A percentile compares a stretch with the other conserved stretches of the same genome.
Evolutionary conservation across 345 rosid genomes (phyloP).

Genomic region (Dovyalis caffra): DNA sequence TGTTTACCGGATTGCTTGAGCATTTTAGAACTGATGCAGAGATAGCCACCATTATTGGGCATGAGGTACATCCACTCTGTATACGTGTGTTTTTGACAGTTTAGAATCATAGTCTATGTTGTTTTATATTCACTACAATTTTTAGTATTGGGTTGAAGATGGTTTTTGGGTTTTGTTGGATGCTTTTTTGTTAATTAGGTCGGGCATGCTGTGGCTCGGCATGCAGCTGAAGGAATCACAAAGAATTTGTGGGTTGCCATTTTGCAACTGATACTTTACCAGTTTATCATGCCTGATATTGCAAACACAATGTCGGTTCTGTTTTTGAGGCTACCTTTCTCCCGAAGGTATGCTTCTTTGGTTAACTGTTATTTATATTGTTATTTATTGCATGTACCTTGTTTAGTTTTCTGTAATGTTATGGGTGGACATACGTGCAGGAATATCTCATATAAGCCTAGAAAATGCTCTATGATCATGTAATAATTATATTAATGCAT

Average conservation of each 20-base stretch:
- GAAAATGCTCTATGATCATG: not conserved
- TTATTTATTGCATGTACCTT: not conserved
- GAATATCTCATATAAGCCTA: not conserved
- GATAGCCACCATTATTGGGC: conserved; percentile 86
- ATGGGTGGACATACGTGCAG: not conserved
- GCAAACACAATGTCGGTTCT: conserved; percentile 73
- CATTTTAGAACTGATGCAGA: conserved; percentile 75
- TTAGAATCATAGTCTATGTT: not conserved
- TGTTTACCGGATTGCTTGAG: conserved; percentile 78
- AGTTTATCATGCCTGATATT: conserved; percentile 75
- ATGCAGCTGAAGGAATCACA: conserved; percentile 67
- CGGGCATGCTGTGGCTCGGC: conserved; percentile 91
- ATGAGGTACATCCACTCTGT: conserved; percentile 52
- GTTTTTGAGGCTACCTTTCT: conserved; percentile 84
- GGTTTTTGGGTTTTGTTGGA: conserved; percentile 7
- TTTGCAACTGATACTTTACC: conserved; percentile 62
- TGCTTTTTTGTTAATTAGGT: conserved; percentile 42
- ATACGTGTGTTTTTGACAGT: not conserved
- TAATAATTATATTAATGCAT: not conserved
- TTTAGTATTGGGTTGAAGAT: not conserved
- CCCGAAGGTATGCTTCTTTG: conserved; percentile 58
- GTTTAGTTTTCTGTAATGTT: not conserved
- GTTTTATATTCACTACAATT: not conserved
- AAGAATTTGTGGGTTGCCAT: conserved; percentile 81
- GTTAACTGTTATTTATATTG: not conserved